Evolutionary conservation across 2,329 filamentous ascomycete species (phyloP).

Genomic region (Coniella lustricola): DNA sequence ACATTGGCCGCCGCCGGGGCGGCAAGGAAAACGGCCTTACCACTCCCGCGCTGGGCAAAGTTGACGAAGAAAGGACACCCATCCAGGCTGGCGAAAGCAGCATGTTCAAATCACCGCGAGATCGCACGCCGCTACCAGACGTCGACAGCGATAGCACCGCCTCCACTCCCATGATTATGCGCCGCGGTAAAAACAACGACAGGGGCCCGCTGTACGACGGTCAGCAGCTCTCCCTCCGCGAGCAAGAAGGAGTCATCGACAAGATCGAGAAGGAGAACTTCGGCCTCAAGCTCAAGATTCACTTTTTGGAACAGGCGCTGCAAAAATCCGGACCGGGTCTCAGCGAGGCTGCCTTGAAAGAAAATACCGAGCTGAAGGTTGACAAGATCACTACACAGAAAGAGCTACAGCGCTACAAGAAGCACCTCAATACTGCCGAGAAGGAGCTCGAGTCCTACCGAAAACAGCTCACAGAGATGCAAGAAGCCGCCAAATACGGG

Average conservation of each 20-base stretch:
- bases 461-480: slow-evolving; percentile 72
- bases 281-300: slow-evolving; percentile 90
- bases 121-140: slow-evolving; percentile 68
- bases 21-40: slow-evolving; percentile 57
- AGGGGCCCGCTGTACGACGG: slow-evolving; percentile 63
- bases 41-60: slow-evolving; percentile 62
- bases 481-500: slow-evolving; percentile 72
- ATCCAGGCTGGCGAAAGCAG: slow-evolving; percentile 69
- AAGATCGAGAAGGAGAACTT: slow-evolving; percentile 99
- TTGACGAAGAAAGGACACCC: slow-evolving; percentile 66
- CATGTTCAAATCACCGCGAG: slow-evolving; percentile 58
- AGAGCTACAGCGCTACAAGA: slow-evolving; percentile 80
- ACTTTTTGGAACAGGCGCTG: slow-evolving; percentile 88
- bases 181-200: slow-evolving; percentile 50
- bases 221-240: slow-evolving; percentile 83
- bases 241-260: slow-evolving; percentile 93
- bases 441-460: slow-evolving; percentile 79
- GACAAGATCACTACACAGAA: slow-evolving; percentile 83
- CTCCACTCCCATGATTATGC: slow-evolving; percentile 71
- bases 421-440: slow-evolving; percentile 74
- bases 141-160: slow-evolving; percentile 72
- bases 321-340: slow-evolving; percentile 83
- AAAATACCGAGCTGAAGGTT: slow-evolving; percentile 95
- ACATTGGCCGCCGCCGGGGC: slow-evolving; percentile 55
- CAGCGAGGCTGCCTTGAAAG: slow-evolving; percentile 80